Conservation (phyloP, 306 rosid genomes). For the Leucaena leucocephala region DNA sequence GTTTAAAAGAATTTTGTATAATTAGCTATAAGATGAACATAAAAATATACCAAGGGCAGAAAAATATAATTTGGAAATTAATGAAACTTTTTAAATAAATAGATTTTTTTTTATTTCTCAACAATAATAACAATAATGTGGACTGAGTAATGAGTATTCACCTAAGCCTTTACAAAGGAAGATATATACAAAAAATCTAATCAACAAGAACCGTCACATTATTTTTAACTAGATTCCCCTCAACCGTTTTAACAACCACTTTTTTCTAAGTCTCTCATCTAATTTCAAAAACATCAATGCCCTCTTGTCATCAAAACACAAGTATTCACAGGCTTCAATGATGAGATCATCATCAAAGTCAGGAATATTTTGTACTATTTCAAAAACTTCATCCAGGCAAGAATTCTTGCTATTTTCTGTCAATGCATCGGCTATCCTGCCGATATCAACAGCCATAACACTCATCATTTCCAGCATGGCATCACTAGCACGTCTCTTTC, state of each 20-base stretch:
- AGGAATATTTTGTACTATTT: conserved; percentile 50
- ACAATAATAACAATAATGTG: not conserved
- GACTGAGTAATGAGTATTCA: not conserved
- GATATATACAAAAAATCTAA: conserved; percentile 25
- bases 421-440: conserved; percentile 60
- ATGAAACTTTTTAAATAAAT: not conserved
- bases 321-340: conserved; percentile 60
- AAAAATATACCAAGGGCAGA: too few species aligned
- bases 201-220: not conserved
- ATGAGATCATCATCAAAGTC: conserved; percentile 65
- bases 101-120: not conserved
- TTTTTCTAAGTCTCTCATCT: conserved; percentile 54
- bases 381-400: conserved; percentile 57
- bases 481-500: conserved; percentile 45
- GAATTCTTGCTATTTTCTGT: conserved; percentile 39
- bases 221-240: conserved; percentile 33
- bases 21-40: too few species aligned
- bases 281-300: conserved; percentile 59
- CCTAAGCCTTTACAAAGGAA: conserved; percentile 25
- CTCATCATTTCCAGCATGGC: conserved; percentile 54
- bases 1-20: too few species aligned
- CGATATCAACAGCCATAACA: conserved; percentile 57
- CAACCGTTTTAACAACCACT: conserved; percentile 57
- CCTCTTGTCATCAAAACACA: conserved; percentile 54
- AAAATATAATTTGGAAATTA: not conserved